These are phyloP conservation scores for Marasmius fiardii DNA, from an alignment of 1,284 basidiomycete genomes.

Conservation along the genomic window DNA sequence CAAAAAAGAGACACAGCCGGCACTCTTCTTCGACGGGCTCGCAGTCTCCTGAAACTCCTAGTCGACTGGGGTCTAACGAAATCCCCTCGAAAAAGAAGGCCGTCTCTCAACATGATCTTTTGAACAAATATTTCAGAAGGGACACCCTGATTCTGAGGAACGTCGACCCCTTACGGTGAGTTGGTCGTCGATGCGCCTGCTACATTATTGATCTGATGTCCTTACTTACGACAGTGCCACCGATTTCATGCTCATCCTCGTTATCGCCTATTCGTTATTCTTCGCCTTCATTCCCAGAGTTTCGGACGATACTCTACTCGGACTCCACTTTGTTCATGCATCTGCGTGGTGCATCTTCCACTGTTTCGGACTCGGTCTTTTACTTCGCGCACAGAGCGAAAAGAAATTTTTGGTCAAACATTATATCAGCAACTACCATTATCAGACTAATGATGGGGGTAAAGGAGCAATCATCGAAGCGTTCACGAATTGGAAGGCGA, in stretches of 20 bases:
- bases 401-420: constrained; percentile 91
- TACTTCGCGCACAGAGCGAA: constrained; percentile 83
- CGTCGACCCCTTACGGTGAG: constrained; percentile 81
- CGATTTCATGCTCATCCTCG: constrained; percentile 65
- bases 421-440: constrained; percentile 90
- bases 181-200: constrained; percentile 14
- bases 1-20: constrained; percentile 27
- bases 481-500: constrained; percentile 91
- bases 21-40: constrained; percentile 28
- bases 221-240: constrained; percentile 41
- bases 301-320: constrained; percentile 32
- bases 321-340: constrained; percentile 80
- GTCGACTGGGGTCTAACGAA: constrained; percentile 20
- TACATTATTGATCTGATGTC: not conserved
- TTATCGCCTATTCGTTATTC: constrained; percentile 52
- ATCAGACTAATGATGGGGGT: constrained; percentile 54
- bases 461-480: constrained; percentile 84
- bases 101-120: constrained; percentile 82
- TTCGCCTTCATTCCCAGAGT: constrained; percentile 44
- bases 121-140: constrained; percentile 88
- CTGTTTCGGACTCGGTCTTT: constrained; percentile 82
- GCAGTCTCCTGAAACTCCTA: no score
- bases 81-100: constrained; percentile 23
- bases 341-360: constrained; percentile 87
- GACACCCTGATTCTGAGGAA: constrained; percentile 84